phyloP scores from a whole-genome alignment of 108 stramenopile genomes.

The Skeletonema grethae region DNA sequence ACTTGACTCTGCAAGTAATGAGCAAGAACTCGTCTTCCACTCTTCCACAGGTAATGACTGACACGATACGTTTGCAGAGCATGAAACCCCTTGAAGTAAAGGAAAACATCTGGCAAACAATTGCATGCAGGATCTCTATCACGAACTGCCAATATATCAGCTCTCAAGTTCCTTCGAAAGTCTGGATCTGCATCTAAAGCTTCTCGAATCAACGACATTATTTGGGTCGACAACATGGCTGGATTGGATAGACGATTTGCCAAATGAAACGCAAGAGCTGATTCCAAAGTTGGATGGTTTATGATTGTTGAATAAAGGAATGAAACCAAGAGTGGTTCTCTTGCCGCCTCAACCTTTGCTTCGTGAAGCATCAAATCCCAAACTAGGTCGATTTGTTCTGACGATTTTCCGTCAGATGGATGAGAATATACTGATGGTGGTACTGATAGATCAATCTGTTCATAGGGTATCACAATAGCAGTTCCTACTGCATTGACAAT shows the following conservation, averaged over 20 bases:
- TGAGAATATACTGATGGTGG: slow-evolving; percentile 59
- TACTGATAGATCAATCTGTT: slow-evolving; percentile 65
- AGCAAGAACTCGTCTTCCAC: slow-evolving; percentile 58
- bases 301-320: slow-evolving; percentile 86
- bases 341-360: slow-evolving; percentile 67
- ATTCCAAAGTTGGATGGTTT: slow-evolving; percentile 82
- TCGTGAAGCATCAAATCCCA: slow-evolving; percentile 76
- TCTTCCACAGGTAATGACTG: slow-evolving; percentile 72
- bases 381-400: slow-evolving; percentile 52
- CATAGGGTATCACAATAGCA: slow-evolving; percentile 10
- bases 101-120: slow-evolving; percentile 50
- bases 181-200: slow-evolving; percentile 51
- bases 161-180: slow-evolving; percentile 63
- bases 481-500: slow-evolving; percentile 5
- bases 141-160: slow-evolving; percentile 76
- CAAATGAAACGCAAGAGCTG: slow-evolving; percentile 79
- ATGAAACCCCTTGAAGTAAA: slow-evolving; percentile 93
- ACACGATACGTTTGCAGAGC: slow-evolving; percentile 87
- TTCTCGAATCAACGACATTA: slow-evolving; percentile 70
- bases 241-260: slow-evolving; percentile 73
- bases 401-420: slow-evolving; percentile 8
- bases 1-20: slow-evolving; percentile 82
- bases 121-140: slow-evolving; percentile 79
- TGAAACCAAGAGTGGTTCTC: slow-evolving; percentile 83
- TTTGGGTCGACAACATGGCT: slow-evolving; percentile 73